Evolutionary conservation across 768 basidiomycete species (phyloP), one percentile per base, ranked within the genome.

Genomic region (Rhizopogon vinicolor): DNA sequence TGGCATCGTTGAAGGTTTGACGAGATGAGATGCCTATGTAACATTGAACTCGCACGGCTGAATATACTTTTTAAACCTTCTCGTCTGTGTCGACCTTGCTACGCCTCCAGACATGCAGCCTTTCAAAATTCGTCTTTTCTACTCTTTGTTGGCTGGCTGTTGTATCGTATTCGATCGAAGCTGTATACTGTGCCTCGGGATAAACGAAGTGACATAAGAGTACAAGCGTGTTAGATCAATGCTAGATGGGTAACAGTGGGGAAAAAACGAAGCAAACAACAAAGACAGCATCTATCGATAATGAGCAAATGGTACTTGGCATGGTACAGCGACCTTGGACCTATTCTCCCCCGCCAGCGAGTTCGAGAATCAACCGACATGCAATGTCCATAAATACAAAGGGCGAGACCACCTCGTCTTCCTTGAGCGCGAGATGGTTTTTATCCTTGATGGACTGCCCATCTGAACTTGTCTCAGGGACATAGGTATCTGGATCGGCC

Each of bases 361-460:
- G 78, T 75, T 98, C 94, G 46, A 97, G 80, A 63, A 98, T 98
- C 64, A 98, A 78, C 61, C 87, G 77, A 69, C 93, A 97, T 5
- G 97, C 93, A 31, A 95, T 86, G 70, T 99, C 96, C 83, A 98
- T 89, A 71, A 99, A 99, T 58, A 97, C 83, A 72, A 93, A 98
- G 10, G 97, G 97, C 51, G 85, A 86, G 25, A 89, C 79, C 18
- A 90, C 78, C 53, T 85, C 86, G 63, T 89, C 86, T 52, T 87
- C 63, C 48, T 62, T 66, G 33, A 71, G 75, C 18, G 63, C 66
- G 58, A 62, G 70, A 2, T 63, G 60, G 29, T 80, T 81, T 64
- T 81, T 75, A 55, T 78, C 81, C 57, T 77, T 83, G 60, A 83
- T 64, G 43, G 83, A 84, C 37, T 80, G 76, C 41, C 78, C 79